Conservation (phyloP, 371 early-diverging fungal genomes). For the Apophysomyces sp. region DNA sequence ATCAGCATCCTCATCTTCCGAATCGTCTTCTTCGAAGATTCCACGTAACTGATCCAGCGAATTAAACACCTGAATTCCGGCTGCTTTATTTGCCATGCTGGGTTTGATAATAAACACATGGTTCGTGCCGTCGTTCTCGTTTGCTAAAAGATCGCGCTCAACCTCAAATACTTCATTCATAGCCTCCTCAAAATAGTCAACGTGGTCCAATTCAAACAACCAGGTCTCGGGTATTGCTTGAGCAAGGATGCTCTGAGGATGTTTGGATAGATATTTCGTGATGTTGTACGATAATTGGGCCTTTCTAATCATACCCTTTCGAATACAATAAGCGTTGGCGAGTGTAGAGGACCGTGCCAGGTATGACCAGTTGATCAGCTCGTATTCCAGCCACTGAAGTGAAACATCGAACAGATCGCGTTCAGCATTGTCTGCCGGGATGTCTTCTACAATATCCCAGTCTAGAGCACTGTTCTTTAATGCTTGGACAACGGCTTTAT, state of each 20-base stretch:
- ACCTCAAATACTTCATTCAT: constrained; percentile 73
- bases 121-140: constrained; percentile 22
- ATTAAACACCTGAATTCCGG: constrained; percentile 70
- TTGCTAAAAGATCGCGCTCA: constrained; percentile 50
- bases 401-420: constrained; percentile 15
- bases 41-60: constrained; percentile 46
- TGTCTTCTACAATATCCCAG: constrained; percentile 21
- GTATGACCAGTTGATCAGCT: constrained; percentile 58
- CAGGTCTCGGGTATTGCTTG: constrained; percentile 66
- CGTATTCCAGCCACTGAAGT: constrained; percentile 73
- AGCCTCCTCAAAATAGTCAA: constrained; percentile 72
- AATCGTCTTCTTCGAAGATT: constrained; percentile 47
- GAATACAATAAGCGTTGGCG: constrained; percentile 64
- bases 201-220: constrained; percentile 69
- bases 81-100: constrained; percentile 67
- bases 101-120: constrained; percentile 69
- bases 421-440: constrained; percentile 18
- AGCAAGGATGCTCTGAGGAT: constrained; percentile 53
- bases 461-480: constrained; percentile 27
- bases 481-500: constrained; percentile 34
- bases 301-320: constrained; percentile 70
- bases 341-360: constrained; percentile 29
- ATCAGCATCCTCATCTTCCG: constrained; percentile 32
- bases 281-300: constrained; percentile 65
- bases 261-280: constrained; percentile 56